Evolutionary conservation across 306 rosid genomes (phyloP), one percentile per base, ranked within the genome.

Genomic region (Comarum palustre): DNA sequence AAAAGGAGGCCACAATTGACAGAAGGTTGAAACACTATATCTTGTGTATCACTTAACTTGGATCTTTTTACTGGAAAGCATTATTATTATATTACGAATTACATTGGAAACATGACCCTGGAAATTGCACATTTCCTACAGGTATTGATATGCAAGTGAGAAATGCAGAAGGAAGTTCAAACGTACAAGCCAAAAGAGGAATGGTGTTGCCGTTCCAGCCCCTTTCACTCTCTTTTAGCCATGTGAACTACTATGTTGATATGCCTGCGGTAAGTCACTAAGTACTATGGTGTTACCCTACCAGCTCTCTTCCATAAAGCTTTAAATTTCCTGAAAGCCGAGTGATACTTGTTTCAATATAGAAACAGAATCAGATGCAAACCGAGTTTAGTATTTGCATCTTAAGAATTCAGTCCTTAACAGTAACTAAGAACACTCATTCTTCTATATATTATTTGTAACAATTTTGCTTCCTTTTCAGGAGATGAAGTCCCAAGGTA

Each of bases 191-290:
- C 65, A 69, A 50, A 25, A 14, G 66, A 74, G 83, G 83, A 69
- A 74, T 79, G 83, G 79, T 68, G 42, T 32, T 79, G 12, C 83
- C 83, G 13, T 79, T 79, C 75, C 79, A 60, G 29, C 83, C 83
- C 8, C 83, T 79, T 13, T 79, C 83, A 17, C 79, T 79, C 5
- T 75, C 75, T 74, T 79, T 79, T 75, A 68, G 38, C 79, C 83
- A 79, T 54, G 83, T 79, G 16, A 79, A 79, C 46, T 79, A 79
- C 75, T 79, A 68, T 52, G 83, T 79, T 19, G 83, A 79, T 54
- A 79, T 79, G 83, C 83, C 83, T 32, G 61, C 46, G 22, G 83
- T 78, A 55, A 71, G n/a, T 59, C 29, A 9, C 1, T 27, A n/a
- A n/a, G n/a, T n/a, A n/a, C n/a, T n/a, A n/a, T n/a, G n/a, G n/a